These are phyloP conservation scores for Ogataea methanolica DNA, from an alignment of 805 yeast genomes.

Conservation along the genomic window DNA sequence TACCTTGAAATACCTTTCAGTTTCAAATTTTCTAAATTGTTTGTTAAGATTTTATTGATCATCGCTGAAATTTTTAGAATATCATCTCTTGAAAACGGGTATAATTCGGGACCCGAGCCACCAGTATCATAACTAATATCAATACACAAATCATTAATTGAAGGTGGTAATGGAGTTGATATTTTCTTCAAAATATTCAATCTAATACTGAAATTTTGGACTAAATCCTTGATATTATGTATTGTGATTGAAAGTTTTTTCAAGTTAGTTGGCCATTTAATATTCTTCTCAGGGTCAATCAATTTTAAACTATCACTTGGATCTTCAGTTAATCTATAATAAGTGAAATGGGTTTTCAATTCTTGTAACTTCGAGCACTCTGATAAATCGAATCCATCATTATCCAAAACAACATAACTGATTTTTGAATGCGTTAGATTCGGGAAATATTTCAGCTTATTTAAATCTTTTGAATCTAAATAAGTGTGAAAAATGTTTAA, in stretches of 20 bases:
- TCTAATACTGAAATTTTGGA: conserved; percentile 25
- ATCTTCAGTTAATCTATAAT: conserved; percentile 17
- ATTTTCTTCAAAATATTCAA: conserved; percentile 23
- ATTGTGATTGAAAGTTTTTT: conserved; percentile 26
- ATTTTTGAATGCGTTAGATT: conserved; percentile 27
- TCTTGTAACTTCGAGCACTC: conserved; percentile 25
- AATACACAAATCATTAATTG: conserved; percentile 25
- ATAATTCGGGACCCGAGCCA: conserved; percentile 26
- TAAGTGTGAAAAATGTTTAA: conserved; percentile 29
- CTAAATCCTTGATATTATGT: conserved; percentile 25
- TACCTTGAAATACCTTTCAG: conserved; percentile 29
- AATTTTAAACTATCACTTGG: not conserved
- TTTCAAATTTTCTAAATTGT: conserved; percentile 24
- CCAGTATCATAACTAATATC: conserved; percentile 30
- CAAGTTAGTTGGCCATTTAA: conserved; percentile 26
- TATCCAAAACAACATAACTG: conserved; percentile 25
- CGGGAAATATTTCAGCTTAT: conserved; percentile 23
- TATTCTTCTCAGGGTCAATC: conserved; percentile 7
- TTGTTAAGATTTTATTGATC: conserved; percentile 23
- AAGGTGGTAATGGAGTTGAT: conserved; percentile 24
- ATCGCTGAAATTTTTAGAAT: conserved; percentile 23
- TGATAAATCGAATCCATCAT: conserved; percentile 26
- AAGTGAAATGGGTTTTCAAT: conserved; percentile 27
- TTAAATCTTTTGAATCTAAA: conserved; percentile 23
- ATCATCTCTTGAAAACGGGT: conserved; percentile 26